Evolutionary conservation across 305 asterid genomes (phyloP).

Genomic region (Galium porrigens): DNA sequence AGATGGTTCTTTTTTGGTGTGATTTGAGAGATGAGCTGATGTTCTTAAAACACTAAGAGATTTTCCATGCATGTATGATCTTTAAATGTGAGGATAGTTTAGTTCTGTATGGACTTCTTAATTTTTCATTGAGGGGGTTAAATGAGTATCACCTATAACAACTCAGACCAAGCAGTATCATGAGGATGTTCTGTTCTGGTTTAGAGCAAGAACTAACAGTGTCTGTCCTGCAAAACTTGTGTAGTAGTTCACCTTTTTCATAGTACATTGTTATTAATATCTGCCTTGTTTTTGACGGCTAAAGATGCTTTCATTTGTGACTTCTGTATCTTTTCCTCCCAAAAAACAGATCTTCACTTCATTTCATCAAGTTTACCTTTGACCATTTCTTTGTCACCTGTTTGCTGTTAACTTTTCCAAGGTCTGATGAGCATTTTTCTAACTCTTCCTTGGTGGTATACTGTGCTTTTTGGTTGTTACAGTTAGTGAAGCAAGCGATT

Average conservation of each 20-base stretch:
- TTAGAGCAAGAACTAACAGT: not conserved
- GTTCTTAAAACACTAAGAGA: no score
- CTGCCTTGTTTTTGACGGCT: not conserved
- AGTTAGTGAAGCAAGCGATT: conserved; percentile 71
- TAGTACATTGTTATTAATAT: not conserved
- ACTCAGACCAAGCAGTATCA: not conserved
- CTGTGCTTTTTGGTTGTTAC: conserved; percentile 22
- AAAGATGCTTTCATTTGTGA: not conserved
- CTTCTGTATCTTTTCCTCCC: not conserved
- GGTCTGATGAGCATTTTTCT: conserved; percentile 1
- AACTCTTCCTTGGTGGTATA: conserved; percentile 9
- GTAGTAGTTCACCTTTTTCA: not conserved
- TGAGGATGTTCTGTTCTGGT: conserved; percentile 3
- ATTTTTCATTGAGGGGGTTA: not conserved
- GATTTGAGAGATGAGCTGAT: not conserved
- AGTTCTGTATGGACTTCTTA: not conserved
- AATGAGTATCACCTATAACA: not conserved
- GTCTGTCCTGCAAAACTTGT: not conserved
- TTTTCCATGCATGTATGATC: not conserved
- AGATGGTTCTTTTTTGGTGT: not conserved
- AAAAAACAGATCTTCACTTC: not conserved
- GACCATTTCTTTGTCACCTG: no score
- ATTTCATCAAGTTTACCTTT: not conserved
- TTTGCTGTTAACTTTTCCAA: not conserved
- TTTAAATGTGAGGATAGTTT: not conserved